Evolutionary conservation across 169 alveolate genomes (phyloP).

Genomic region (Eimeria necatrix): DNA sequence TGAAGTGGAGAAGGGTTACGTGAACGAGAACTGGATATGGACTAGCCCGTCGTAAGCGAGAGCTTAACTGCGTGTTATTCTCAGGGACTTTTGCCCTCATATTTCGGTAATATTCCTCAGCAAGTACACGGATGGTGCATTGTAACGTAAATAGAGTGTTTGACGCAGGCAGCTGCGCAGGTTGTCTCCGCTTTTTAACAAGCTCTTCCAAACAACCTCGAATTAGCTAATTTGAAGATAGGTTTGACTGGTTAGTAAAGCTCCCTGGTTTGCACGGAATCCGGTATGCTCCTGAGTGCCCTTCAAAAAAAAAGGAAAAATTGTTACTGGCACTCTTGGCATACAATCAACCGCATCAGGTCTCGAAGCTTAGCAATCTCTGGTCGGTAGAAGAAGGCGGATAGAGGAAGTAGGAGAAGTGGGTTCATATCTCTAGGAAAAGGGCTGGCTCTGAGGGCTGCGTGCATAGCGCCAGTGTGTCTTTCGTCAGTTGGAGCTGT

Average conservation of each 20-base stretch:
- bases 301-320: slow-evolving; percentile 91
- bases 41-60: slow-evolving; percentile 95
- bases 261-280: slow-evolving; percentile 3
- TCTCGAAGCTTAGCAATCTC: slow-evolving; percentile 97
- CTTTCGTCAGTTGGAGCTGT: slow-evolving; percentile 12
- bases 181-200: slow-evolving; percentile 95
- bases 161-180: slow-evolving; percentile 91
- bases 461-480: slow-evolving; percentile 80
- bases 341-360: slow-evolving; percentile 98
- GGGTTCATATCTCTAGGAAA: slow-evolving; percentile 96
- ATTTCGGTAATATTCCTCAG: slow-evolving; percentile 87
- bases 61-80: slow-evolving; percentile 86
- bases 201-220: slow-evolving; percentile 88
- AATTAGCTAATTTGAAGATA: slow-evolving; percentile 93
- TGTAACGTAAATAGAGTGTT: slow-evolving; percentile 89
- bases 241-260: slow-evolving; percentile 74
- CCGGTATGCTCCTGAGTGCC: slow-evolving; percentile 69
- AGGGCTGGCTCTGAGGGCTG: slow-evolving; percentile 96
- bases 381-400: slow-evolving; percentile 95
- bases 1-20: slow-evolving; percentile 97
- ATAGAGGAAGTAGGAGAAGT: slow-evolving; percentile 95
- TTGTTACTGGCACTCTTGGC: slow-evolving; percentile 89
- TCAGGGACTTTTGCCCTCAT: slow-evolving; percentile 53
- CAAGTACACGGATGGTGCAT: slow-evolving; percentile 94
- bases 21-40: slow-evolving; percentile 94